Conservation (phyloP, 495 filamentous ascomycete genomes). For the Thermothielavioides terrestris region DNA sequence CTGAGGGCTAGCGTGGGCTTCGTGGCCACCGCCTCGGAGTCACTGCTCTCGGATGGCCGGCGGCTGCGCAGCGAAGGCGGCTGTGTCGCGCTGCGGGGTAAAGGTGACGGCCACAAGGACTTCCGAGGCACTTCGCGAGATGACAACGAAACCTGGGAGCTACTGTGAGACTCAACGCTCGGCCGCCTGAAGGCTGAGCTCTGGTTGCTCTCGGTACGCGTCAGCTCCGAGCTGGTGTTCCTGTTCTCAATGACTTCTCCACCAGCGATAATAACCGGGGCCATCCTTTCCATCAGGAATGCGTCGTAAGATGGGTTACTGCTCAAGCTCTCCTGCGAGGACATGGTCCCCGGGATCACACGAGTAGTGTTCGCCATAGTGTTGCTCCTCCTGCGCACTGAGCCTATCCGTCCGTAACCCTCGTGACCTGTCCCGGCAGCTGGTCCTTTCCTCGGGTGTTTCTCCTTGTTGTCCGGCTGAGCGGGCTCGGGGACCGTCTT, state of each 20-base stretch:
- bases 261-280: slow-evolving; percentile 81
- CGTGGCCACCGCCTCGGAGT: slow-evolving; percentile 34
- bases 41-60: slow-evolving; percentile 45
- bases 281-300: slow-evolving; percentile 64
- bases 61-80: slow-evolving; percentile 22
- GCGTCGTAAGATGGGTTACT: slow-evolving; percentile 37
- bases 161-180: slow-evolving; percentile 43
- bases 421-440: slow-evolving; percentile 92
- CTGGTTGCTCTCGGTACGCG: slow-evolving; percentile 54
- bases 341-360: slow-evolving; percentile 38
- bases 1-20: slow-evolving; percentile 44
- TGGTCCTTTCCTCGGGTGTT: slow-evolving; percentile 65
- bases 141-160: slow-evolving; percentile 34
- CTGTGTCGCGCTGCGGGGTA: slow-evolving; percentile 27
- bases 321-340: slow-evolving; percentile 40
- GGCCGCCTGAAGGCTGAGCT: slow-evolving; percentile 42
- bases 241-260: slow-evolving; percentile 54
- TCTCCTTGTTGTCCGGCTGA: slow-evolving; percentile 45
- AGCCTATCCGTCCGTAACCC: slow-evolving; percentile 73
- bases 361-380: slow-evolving; percentile 39
- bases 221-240: slow-evolving; percentile 46
- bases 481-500: slow-evolving; percentile 53
- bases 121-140: slow-evolving; percentile 31
- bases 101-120: slow-evolving; percentile 44
- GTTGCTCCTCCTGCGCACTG: slow-evolving; percentile 50